A percentile compares a stretch with the other conserved stretches of the same genome.
These are phyloP conservation scores for Coelastrella sp. DNA, from an alignment of 139 green algal genomes.

Conservation along the genomic window DNA sequence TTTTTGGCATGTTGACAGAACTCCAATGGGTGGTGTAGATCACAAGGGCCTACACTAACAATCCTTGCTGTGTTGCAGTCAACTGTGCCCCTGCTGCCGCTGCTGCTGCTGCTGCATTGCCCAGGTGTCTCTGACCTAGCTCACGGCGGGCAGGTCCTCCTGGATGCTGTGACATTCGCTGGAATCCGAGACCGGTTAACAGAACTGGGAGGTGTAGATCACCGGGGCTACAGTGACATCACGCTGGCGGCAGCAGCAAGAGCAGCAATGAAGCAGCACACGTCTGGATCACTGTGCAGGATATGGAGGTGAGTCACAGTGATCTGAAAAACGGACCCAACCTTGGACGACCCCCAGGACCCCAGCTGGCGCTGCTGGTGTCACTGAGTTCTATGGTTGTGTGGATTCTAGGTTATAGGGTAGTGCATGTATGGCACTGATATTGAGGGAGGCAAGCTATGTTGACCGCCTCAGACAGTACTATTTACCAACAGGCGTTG, in stretches of 20 bases:
- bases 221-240: slow-evolving; percentile 44
- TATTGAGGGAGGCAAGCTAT: too few species aligned
- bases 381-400: too few species aligned
- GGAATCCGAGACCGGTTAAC: slow-evolving; percentile 14
- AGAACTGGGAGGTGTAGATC: slow-evolving; percentile 39
- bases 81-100: not conserved
- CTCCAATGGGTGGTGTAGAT: too few species aligned
- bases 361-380: too few species aligned
- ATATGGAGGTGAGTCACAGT: not conserved
- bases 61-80: not conserved
- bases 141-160: slow-evolving; percentile 33
- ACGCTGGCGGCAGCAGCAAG: not conserved
- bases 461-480: too few species aligned
- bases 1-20: too few species aligned
- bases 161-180: slow-evolving; percentile 18
- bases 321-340: too few species aligned
- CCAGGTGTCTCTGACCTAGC: slow-evolving; percentile 37
- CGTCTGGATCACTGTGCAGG: not conserved
- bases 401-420: too few species aligned
- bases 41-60: too few species aligned
- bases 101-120: not conserved
- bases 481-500: too few species aligned
- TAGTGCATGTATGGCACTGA: too few species aligned
- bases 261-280: slow-evolving; percentile 25
- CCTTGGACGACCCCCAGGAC: too few species aligned